Conservation (phyloP, 208 protist species). For the Strigomonas culicis region DNA sequence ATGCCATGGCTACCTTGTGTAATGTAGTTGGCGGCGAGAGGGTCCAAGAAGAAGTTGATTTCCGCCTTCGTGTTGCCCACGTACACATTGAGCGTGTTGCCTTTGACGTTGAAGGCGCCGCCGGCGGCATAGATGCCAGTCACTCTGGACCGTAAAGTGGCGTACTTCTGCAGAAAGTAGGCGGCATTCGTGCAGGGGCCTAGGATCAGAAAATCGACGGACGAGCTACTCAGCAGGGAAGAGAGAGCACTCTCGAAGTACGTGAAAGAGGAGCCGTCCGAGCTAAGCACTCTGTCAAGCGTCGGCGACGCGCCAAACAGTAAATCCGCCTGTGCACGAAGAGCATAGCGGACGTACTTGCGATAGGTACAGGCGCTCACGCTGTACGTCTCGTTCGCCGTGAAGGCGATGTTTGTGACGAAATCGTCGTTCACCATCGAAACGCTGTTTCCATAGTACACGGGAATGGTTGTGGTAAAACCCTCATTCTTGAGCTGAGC, state of each 20-base stretch:
- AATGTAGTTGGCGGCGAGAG: slow-evolving; percentile 53
- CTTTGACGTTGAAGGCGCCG: slow-evolving; percentile 36
- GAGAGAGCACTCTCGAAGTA: slow-evolving; percentile 30
- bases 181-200: slow-evolving; percentile 68
- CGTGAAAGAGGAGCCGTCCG: not conserved
- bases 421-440: slow-evolving; percentile 7
- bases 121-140: slow-evolving; percentile 38
- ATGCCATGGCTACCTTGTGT: slow-evolving; percentile 28
- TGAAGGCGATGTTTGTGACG: not conserved
- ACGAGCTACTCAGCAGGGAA: slow-evolving; percentile 17
- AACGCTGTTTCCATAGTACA: slow-evolving; percentile 47
- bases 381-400: slow-evolving; percentile 8
- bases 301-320: slow-evolving; percentile 27
- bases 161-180: slow-evolving; percentile 38
- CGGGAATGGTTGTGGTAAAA: slow-evolving; percentile 26
- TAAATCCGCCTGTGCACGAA: slow-evolving; percentile 17
- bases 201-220: slow-evolving; percentile 45
- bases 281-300: slow-evolving; percentile 10
- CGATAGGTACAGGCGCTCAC: slow-evolving; percentile 14
- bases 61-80: slow-evolving; percentile 37
- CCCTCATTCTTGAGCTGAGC: slow-evolving; percentile 36
- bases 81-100: slow-evolving; percentile 46
- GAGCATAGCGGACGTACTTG: slow-evolving; percentile 4
- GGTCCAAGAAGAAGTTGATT: slow-evolving; percentile 72
- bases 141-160: slow-evolving; percentile 19